phyloP scores from a whole-genome alignment of 1,139 yeast species.

The Taphrina pruni region DNA sequence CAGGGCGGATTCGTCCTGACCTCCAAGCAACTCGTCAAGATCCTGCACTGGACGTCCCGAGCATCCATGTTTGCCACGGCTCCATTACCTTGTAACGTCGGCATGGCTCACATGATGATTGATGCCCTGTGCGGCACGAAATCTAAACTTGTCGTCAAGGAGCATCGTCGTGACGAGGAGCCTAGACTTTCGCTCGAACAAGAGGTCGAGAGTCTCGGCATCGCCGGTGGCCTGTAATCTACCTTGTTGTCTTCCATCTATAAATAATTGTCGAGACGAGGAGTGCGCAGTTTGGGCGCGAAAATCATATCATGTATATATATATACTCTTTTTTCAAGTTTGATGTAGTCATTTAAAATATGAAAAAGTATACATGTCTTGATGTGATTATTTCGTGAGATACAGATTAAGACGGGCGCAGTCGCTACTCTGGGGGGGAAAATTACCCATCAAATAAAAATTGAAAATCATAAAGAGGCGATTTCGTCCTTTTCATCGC shows the following conservation, averaged over 20 bases:
- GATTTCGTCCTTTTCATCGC: not conserved
- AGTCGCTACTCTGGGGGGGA: too few species aligned
- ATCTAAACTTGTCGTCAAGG: too few species aligned
- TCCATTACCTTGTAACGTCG: constrained; percentile 38
- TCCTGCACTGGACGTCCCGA: constrained; percentile 37
- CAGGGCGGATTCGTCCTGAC: constrained; percentile 39
- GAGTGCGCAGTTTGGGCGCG: too few species aligned
- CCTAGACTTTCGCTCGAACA: not conserved
- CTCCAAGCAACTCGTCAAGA: constrained; percentile 25
- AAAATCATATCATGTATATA: too few species aligned
- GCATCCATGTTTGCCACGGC: constrained; percentile 38
- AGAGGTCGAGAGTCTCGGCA: constrained; percentile 1
- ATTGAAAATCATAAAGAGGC: not conserved
- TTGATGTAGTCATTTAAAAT: too few species aligned
- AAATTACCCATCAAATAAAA: too few species aligned
- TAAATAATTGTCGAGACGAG: too few species aligned
- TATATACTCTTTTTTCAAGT: too few species aligned
- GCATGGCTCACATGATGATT: constrained; percentile 26
- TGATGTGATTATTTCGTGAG: too few species aligned
- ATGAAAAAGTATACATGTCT: too few species aligned
- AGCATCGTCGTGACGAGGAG: not conserved
- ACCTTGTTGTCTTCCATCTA: not conserved
- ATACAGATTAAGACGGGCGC: too few species aligned
- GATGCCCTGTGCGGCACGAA: constrained; percentile 3
- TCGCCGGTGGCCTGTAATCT: not conserved